Evolutionary conservation across 805 yeast genomes (phyloP).

Genomic region (Dipodascopsis tothii): DNA sequence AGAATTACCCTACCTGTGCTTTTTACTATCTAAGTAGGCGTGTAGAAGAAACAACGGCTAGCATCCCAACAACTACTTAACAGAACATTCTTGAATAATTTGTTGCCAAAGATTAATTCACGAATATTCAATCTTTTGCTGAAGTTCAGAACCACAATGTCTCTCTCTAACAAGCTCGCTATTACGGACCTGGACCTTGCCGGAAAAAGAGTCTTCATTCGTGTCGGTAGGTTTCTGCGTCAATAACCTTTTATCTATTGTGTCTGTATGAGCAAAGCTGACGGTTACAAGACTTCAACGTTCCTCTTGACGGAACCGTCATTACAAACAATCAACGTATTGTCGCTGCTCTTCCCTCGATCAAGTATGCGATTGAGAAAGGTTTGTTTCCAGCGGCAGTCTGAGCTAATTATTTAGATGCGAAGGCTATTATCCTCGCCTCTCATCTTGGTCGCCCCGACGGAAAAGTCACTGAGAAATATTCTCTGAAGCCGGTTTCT

Average conservation of each 20-base stretch:
- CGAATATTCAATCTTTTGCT: too few species aligned
- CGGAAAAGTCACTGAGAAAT: constrained; percentile 80
- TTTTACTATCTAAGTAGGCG: too few species aligned
- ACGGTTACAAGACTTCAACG: constrained; percentile 35
- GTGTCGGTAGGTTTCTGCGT: constrained; percentile 60
- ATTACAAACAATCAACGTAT: constrained; percentile 99
- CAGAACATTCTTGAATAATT: too few species aligned
- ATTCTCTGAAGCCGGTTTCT: constrained; percentile 89
- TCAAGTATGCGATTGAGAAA: constrained; percentile 85
- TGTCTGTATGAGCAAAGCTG: not conserved
- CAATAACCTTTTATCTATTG: not conserved
- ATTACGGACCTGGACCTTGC: constrained; percentile 82
- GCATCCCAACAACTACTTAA: too few species aligned
- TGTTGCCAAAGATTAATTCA: too few species aligned
- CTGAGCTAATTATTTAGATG: constrained; percentile 38
- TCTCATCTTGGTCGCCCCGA: constrained; percentile 99
- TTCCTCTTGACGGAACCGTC: constrained; percentile 77
- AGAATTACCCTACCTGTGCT: too few species aligned
- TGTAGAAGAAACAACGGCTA: too few species aligned
- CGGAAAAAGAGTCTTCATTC: constrained; percentile 94
- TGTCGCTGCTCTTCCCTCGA: constrained; percentile 98
- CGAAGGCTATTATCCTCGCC: constrained; percentile 86
- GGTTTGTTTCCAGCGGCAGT: constrained; percentile 15
- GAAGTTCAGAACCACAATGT: constrained; percentile 63
- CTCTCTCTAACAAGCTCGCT: constrained; percentile 85